A percentile compares a stretch with the other conserved stretches of the same genome.
These are phyloP conservation scores for Paragyromitra xinjiangensis DNA, from an alignment of 495 filamentous ascomycete genomes.

Conservation along the genomic window DNA sequence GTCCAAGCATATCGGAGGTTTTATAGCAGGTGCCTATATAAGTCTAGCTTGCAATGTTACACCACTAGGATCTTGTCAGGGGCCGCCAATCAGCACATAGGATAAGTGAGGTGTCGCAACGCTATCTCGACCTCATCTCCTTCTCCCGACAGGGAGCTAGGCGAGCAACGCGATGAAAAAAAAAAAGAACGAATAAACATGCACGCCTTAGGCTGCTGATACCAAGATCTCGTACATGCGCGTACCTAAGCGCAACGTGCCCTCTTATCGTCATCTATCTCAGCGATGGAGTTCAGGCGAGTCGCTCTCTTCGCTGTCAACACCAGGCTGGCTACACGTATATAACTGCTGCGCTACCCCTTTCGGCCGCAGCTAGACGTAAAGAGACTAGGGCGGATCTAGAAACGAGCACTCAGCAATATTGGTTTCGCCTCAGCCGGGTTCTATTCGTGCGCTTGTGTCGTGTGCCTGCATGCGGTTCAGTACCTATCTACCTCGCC, in stretches of 20 bases:
- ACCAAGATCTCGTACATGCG: slow-evolving; percentile 25
- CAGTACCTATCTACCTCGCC: slow-evolving; percentile 11
- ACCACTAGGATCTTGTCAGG: slow-evolving; percentile 28
- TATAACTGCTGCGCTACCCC: slow-evolving; percentile 15
- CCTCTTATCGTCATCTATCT: slow-evolving; percentile 34
- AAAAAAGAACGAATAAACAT: slow-evolving; percentile 18
- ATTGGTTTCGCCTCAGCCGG: slow-evolving; percentile 14
- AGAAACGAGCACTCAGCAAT: slow-evolving; percentile 19
- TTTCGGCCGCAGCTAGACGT: slow-evolving; percentile 17
- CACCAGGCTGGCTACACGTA: neutral
- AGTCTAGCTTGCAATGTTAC: slow-evolving; percentile 31
- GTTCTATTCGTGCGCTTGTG: slow-evolving; percentile 21
- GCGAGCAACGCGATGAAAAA: slow-evolving; percentile 28
- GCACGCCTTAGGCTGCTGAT: slow-evolving; percentile 10
- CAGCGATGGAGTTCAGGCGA: slow-evolving; percentile 8
- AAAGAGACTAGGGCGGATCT: slow-evolving; percentile 7
- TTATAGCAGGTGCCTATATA: slow-evolving; percentile 40
- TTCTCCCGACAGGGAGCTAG: slow-evolving; percentile 41
- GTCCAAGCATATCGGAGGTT: slow-evolving; percentile 23
- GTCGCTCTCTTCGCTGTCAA: slow-evolving; percentile 10
- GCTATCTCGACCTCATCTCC: slow-evolving; percentile 52
- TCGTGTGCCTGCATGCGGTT: slow-evolving; percentile 27
- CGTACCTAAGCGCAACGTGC: slow-evolving; percentile 32
- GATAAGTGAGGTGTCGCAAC: slow-evolving; percentile 24
- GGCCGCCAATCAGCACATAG: slow-evolving; percentile 38